Percentiles rank a stretch among this genome's conserved stretches.
phyloP scores from a whole-genome alignment of 2,329 filamentous ascomycete genomes.

The Aspergillus vadensis region DNA sequence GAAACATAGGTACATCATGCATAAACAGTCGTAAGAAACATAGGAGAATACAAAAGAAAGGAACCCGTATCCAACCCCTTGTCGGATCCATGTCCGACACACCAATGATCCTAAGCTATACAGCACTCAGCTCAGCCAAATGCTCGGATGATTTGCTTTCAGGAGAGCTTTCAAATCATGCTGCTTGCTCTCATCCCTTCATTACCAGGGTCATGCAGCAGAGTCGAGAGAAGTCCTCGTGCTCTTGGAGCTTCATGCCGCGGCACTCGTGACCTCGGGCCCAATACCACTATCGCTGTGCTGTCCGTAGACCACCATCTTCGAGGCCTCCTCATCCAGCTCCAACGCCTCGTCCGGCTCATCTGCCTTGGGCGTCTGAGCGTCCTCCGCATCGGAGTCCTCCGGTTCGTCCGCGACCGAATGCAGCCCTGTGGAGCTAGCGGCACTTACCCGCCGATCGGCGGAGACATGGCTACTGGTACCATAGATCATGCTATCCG shows the following conservation, averaged over 20 bases:
- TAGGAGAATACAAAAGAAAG: conserved; percentile 29
- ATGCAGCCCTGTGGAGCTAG: conserved; percentile 37
- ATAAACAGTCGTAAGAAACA: conserved; percentile 19
- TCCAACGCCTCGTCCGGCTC: conserved; percentile 20
- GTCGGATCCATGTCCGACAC: not conserved
- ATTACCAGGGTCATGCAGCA: conserved; percentile 5
- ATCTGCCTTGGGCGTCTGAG: conserved; percentile 21
- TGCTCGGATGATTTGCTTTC: conserved; percentile 27
- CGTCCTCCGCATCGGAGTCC: conserved; percentile 11
- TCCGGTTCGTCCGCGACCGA: conserved; percentile 28
- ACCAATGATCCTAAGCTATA: not conserved
- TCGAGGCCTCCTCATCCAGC: conserved; percentile 25
- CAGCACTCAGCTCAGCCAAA: conserved; percentile 13
- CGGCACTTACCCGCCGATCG: conserved; percentile 43
- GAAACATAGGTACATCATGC: conserved; percentile 9
- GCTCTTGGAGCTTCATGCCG: conserved; percentile 8
- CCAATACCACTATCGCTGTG: conserved; percentile 35
- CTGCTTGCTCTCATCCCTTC: conserved; percentile 1
- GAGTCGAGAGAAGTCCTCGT: not conserved
- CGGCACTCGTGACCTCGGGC: conserved; percentile 29
- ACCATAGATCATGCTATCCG: conserved; percentile 45
- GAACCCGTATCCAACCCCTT: not conserved
- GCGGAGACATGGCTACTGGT: conserved; percentile 44
- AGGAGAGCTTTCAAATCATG: conserved; percentile 8
- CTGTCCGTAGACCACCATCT: conserved; percentile 32